These are phyloP conservation scores for Blepharisma undulans DNA, from an alignment of 169 alveolate species.

Conservation along the genomic window DNA sequence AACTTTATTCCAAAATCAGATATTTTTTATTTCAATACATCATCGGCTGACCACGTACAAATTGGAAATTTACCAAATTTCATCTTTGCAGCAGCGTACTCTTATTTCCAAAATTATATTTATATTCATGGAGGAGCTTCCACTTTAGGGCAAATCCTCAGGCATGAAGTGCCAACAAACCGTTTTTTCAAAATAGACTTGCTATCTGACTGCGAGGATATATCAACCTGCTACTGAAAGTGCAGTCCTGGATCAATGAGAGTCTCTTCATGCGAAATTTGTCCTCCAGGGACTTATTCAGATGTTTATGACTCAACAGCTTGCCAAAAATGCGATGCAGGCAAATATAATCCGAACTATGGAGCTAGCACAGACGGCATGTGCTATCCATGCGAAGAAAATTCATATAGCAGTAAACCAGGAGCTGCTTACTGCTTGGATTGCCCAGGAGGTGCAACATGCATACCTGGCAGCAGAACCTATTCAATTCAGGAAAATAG, in stretches of 20 bases:
- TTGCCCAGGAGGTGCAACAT: background rate
- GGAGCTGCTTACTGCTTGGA: background rate
- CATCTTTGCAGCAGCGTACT: background rate
- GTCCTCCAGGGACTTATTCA: conserved; percentile 20
- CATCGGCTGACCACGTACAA: background rate
- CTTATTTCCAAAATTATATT: background rate
- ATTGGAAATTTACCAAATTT: background rate
- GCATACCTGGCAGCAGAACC: background rate
- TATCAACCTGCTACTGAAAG: background rate
- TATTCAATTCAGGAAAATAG: background rate
- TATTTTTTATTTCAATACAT: background rate
- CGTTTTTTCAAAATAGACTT: background rate
- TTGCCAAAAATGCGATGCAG: background rate
- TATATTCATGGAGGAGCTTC: conserved; percentile 10
- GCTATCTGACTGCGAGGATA: background rate
- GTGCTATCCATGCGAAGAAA: conserved; percentile 7
- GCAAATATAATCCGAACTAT: background rate
- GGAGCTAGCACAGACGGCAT: background rate
- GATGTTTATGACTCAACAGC: background rate
- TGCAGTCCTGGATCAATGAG: conserved; percentile 1
- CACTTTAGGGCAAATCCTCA: background rate
- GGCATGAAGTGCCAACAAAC: background rate
- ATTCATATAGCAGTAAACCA: background rate
- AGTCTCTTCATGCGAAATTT: background rate
- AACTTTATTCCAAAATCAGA: background rate